Percentiles rank a stretch among this genome's conserved stretches.
Conservation (phyloP, 225 moss, liverwort and hornwort species). For the Asterella californica region DNA sequence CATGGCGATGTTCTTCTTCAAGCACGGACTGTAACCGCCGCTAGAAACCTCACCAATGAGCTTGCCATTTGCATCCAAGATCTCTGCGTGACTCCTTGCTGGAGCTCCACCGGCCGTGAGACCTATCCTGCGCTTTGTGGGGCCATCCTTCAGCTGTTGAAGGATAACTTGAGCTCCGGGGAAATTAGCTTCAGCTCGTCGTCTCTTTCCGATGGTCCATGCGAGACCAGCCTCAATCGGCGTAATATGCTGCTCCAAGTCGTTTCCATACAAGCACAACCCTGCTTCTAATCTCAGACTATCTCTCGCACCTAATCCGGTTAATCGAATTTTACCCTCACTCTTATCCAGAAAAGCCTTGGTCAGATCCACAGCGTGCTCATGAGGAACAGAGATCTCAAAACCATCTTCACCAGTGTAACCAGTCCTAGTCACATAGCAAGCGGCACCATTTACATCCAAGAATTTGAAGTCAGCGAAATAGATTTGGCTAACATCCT, state of each 20-base stretch:
- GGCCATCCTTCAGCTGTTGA: slow-evolving; percentile 83
- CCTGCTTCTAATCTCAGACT: slow-evolving; percentile 94
- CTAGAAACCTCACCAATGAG: slow-evolving; percentile 87
- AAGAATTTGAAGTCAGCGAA: slow-evolving; percentile 83
- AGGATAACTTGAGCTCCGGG: slow-evolving; percentile 79
- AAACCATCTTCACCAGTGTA: slow-evolving; percentile 99
- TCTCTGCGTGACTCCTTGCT: slow-evolving; percentile 80
- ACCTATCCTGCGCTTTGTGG: slow-evolving; percentile 73
- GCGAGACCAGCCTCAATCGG: slow-evolving; percentile 86
- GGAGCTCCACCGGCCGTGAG: slow-evolving; percentile 79
- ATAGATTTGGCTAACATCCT: slow-evolving; percentile 88
- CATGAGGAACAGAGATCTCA: slow-evolving; percentile 87
- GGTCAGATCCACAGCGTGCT: slow-evolving; percentile 65
- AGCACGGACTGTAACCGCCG: slow-evolving; percentile 90
- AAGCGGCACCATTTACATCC: slow-evolving; percentile 77
- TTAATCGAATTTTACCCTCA: slow-evolving; percentile 70
- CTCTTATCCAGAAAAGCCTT: slow-evolving; percentile 68
- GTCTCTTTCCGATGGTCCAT: slow-evolving; percentile 91
- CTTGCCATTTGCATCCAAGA: slow-evolving; percentile 70
- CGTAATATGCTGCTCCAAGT: slow-evolving; percentile 83
- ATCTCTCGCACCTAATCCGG: slow-evolving; percentile 88
- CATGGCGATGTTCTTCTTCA: slow-evolving; percentile 99
- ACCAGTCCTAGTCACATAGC: slow-evolving; percentile 92
- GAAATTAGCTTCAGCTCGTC: slow-evolving; percentile 77
- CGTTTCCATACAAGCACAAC: slow-evolving; percentile 88